Evolutionary conservation across 1,139 yeast species (phyloP), one percentile per base, ranked within the genome.

Genomic region (Yamadazyma membranifaciens): DNA sequence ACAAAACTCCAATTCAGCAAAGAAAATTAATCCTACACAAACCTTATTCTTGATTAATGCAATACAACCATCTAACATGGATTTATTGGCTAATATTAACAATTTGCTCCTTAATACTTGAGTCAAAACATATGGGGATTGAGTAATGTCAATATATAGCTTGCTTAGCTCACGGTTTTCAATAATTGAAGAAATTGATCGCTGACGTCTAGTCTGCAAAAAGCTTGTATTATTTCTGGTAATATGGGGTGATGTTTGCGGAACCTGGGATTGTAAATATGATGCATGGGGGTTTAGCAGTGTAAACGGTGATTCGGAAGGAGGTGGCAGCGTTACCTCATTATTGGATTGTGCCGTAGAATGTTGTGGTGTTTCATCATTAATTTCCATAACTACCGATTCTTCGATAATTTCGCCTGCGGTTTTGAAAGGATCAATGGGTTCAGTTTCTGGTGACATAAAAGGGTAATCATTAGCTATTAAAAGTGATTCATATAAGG

Each of bases 391-490:
- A 30, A 33, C 46, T 5, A 36, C 49, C 6, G 46, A 52, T 3
- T 56, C 59, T 7, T 67, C 62, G 15, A 75, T 62, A 14, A 76
- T 57, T 29, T 74, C 80, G 1, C 67, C 67, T 1, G 67, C 63
- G 0, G 54, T 48, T 3, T 55, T 57, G 34, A 55, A 55, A 0
- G 73, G 73, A 45, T 67, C 67, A 16, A 67, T 56, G 3, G 70
- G 63, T 37, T 56, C 80, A 36, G 54, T 67, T 57, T 54, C 75
- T 33, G 60, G 65, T 43, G 63, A 60, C 65, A 80, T 63, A 49
- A 77, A 80, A 4, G 85, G 85, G 50, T 74, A 78, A 45, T 77
- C 76, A 52, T 78, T 78, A 41, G 66, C 65, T 34, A 67, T 62
- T 40, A 80, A 66, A 31, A 78, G 54, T 7, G 73, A 60, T 49